Conservation (phyloP, 768 basidiomycete species). For the Rhodocollybia butyracea region DNA sequence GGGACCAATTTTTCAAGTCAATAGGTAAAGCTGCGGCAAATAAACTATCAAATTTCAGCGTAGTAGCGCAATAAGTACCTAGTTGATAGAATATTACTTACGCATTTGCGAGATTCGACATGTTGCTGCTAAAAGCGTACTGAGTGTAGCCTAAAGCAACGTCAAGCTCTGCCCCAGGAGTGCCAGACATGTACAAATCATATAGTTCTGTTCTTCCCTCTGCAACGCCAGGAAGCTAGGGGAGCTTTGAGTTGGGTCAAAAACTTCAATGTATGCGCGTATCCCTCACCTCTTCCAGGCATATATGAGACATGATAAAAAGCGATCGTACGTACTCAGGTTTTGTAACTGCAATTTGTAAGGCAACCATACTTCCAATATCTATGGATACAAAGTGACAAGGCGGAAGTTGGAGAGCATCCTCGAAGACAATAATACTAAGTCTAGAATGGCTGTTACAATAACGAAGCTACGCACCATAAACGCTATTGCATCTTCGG, state of each 20-base stretch:
- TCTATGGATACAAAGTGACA: neutral
- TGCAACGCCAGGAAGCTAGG: neutral
- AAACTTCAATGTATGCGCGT: neutral
- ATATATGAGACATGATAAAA: neutral
- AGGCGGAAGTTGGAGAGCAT: neutral
- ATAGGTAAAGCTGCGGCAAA: neutral
- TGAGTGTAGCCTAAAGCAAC: neutral
- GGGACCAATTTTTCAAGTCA: neutral
- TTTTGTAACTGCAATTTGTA: neutral
- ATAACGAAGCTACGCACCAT: no score
- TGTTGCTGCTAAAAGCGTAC: neutral
- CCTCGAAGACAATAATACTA: no score
- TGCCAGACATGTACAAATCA: neutral
- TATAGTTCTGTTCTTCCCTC: neutral
- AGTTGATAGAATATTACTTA: neutral
- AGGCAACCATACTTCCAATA: neutral
- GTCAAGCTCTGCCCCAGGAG: neutral
- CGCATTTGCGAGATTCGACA: neutral
- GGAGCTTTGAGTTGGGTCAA: neutral
- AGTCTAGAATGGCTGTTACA: no score
- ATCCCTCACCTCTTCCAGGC: neutral
- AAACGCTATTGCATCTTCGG: constrained; percentile 27
- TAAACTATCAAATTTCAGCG: neutral
- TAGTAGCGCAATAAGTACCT: neutral
- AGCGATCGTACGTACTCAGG: neutral